Base-by-base conservation (phyloP, 2,329 filamentous ascomycete genomes). In the Neopestalotiopsis rosae region DNA sequence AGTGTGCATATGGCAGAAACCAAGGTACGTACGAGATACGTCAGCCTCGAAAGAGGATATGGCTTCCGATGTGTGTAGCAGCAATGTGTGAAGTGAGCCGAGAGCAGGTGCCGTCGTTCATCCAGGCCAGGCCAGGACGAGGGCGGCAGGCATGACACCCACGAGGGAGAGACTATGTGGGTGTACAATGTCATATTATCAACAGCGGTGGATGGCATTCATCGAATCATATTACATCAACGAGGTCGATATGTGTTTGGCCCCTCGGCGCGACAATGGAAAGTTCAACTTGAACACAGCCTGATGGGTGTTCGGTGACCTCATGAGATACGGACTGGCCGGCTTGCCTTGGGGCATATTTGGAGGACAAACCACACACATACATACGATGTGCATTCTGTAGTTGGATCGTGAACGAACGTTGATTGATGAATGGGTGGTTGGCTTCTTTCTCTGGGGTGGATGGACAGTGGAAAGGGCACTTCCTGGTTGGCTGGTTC, bases 41-140 rank as follows among this genome's bases (percentile, higher is more conserved):
- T 62, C 59, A 62, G 28, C 30, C 59, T 62, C 34, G 59, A 62
- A 62, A 38, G 30, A 38, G 34, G 59, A 13, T 20, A 62, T 62
- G 59, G n/a, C 30, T 32, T 52, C 45, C 45, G 45, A 20, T 20
- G 45, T 52, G 45, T n/a, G 45, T 52, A 52, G 45, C 17, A 52
- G 45, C 45, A 52, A 28, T 28, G n/a, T 52, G 45, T 52, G 45
- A 52, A 52, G 45, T 20, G 7, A 52, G 45, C 45, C 45, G 45
- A 52, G 45, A 17, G 45, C 17, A 20, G 45, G 7, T 52, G 45
- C 17, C n/a, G 45, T 52, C 17, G 45, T 52, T 52, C 24, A 28
- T 28, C 24, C 24, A 28, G 24, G 45, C 45, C 24, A 28, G 45
- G 45, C 45, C 17, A 52, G 45, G 17, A 52, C 45, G n/a, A 20